Conservation (phyloP, 192 early-diverging fungal species). For the Coemansia sp. region DNA sequence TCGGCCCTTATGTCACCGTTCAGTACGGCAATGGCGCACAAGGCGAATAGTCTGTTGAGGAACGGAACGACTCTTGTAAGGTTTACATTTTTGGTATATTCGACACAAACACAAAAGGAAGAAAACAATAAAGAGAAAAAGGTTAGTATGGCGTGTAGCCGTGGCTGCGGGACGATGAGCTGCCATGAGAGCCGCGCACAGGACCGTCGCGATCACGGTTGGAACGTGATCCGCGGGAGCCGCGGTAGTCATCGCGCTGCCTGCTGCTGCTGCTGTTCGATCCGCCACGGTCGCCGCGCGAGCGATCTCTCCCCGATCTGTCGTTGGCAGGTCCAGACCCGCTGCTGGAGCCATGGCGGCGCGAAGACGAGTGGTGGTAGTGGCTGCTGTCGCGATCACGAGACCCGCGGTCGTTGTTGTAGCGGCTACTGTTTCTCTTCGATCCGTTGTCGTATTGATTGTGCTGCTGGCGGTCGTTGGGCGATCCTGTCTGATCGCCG, state of each 20-base stretch:
- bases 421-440: conserved; percentile 7
- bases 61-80: too few relatives aligned
- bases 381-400: conserved; percentile 16
- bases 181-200: conserved; percentile 29
- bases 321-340: conserved; percentile 11
- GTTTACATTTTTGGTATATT: too few relatives aligned
- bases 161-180: conserved; percentile 29
- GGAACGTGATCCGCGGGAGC: conserved; percentile 17
- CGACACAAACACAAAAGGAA: not conserved
- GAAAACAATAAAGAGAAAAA: not conserved
- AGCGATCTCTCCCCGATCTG: conserved; percentile 32
- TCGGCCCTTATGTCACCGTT: conserved; percentile 46
- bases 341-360: conserved; percentile 25
- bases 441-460: conserved; percentile 5
- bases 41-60: conserved; percentile 2
- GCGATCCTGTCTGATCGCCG: conserved; percentile 10
- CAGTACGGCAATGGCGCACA: conserved; percentile 27
- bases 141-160: conserved; percentile 46
- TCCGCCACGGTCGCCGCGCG: conserved; percentile 22
- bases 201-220: conserved; percentile 48
- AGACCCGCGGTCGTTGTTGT: conserved; percentile 21
- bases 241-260: conserved; percentile 29
- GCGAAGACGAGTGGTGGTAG: conserved; percentile 36
- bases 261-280: conserved; percentile 10
- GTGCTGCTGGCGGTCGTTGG: conserved; percentile 13